Evolutionary conservation across 805 yeast species (phyloP), one percentile per base, ranked within the genome.

Genomic region (Debaryomyces hansenii): DNA sequence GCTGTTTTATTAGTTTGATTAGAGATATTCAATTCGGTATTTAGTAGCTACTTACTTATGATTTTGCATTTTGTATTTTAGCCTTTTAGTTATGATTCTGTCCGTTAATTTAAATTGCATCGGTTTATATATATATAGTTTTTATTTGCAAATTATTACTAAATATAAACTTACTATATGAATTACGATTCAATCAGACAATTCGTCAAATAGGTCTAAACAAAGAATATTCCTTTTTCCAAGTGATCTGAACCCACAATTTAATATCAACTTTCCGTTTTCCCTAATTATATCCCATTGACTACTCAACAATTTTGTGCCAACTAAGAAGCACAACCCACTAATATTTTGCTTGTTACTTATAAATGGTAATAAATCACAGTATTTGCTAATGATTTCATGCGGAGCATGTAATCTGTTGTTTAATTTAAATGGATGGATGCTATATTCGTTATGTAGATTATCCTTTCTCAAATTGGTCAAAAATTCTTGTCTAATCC

Each of bases 1-100:
- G 97, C 97, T 35, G 95, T 90, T 47, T 72, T 90, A 52, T 74
- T 90, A 58, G 96, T 87, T 40, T 89, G 67, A 59, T 28, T 32
- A 18, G 35, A 38, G 18, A 16, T 18, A 41, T 34, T 42, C 21
- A 28, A 44, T 40, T 37, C 15, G 36, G n/a, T 35, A 15, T 15
- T 39, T 40, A 12, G 14, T 31, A 31, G 16, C 34, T 31, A 37
- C 20, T 37, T 37, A n/a, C 29, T 37, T 41, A 41, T 31, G 40
- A 20, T 45, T 38, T 45, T 45, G 45, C 45, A 42, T 49, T 24
- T 46, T 38, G 47, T 46, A 46, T 28, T 49, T 40, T 46, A 41
- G 39, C 35, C 20, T 41, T 20, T 28, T 36, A 35, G 21, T 36
- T 33, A 32, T 11, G 28, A 15, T 42, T 21, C 32, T 39, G 28